phyloP scores from a whole-genome alignment of 805 yeast genomes.

The Osmozyma mogii region DNA sequence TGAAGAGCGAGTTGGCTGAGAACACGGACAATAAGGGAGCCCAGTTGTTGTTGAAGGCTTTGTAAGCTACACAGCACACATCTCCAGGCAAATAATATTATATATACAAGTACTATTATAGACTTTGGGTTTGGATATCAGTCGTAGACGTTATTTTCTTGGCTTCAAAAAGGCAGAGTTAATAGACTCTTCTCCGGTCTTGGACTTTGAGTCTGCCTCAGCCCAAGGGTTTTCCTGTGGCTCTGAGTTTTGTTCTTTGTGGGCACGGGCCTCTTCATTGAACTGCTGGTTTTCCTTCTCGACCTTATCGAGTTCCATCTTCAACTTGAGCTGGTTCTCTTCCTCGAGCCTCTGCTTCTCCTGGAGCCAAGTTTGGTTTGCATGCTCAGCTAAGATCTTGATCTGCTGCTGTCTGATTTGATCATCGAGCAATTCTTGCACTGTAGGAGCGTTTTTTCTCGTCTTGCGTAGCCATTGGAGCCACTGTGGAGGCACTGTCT shows the following conservation, averaged over 20 bases:
- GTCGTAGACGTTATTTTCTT: slow-evolving; percentile 14
- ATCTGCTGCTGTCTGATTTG: slow-evolving; percentile 46
- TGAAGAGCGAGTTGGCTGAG: slow-evolving; percentile 36
- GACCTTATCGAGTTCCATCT: slow-evolving; percentile 21
- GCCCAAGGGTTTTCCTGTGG: slow-evolving; percentile 25
- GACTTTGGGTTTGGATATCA: too few relatives aligned
- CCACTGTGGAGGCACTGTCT: slow-evolving; percentile 66
- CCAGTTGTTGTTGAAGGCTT: slow-evolving; percentile 21
- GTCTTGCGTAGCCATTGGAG: slow-evolving; percentile 71
- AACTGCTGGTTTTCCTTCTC: slow-evolving; percentile 8
- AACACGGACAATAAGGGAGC: slow-evolving; percentile 60
- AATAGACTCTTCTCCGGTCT: slow-evolving; percentile 25
- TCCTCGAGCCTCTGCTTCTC: slow-evolving; percentile 29
- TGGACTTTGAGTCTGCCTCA: slow-evolving; percentile 19
- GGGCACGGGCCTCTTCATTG: slow-evolving; percentile 2
- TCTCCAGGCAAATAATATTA: too few relatives aligned
- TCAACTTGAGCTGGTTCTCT: slow-evolving; percentile 23
- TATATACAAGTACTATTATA: too few relatives aligned
- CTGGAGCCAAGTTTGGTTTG: slow-evolving; percentile 32
- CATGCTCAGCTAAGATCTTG: slow-evolving; percentile 41
- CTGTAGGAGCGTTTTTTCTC: slow-evolving; percentile 49
- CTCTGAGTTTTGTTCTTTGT: background rate
- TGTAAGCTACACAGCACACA: slow-evolving; percentile 8
- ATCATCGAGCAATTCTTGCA: slow-evolving; percentile 56
- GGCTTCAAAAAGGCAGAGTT: slow-evolving; percentile 33